phyloP scores from a whole-genome alignment of 1,284 basidiomycete genomes.

The Coriolopsis trogii region DNA sequence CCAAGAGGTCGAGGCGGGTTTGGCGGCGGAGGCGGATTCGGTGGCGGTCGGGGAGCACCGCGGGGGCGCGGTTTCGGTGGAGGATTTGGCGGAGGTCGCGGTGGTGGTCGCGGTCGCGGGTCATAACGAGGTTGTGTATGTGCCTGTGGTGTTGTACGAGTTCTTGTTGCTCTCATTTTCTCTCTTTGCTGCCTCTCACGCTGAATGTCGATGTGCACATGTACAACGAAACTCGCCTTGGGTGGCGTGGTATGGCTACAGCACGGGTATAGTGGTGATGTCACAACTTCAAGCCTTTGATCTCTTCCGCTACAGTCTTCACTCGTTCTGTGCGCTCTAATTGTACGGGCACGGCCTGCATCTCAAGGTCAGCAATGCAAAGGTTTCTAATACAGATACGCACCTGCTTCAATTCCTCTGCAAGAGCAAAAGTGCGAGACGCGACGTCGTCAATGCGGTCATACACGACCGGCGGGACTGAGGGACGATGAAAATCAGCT shows the following conservation, averaged over 20 bases:
- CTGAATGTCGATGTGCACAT: background rate
- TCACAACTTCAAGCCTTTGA: conserved; percentile 50
- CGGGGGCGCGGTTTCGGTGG: background rate
- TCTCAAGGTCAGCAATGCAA: background rate
- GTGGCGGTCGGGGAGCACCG: conserved; percentile 28
- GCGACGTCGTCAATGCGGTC: conserved; percentile 29
- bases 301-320: conserved; percentile 44
- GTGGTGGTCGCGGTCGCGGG: conserved; percentile 42
- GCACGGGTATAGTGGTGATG: conserved; percentile 9
- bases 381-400: no score
- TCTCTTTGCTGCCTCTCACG: conserved; percentile 2
- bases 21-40: conserved; percentile 40
- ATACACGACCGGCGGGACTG: conserved; percentile 27
- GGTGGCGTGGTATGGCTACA: conserved; percentile 20
- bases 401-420: conserved; percentile 57
- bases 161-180: conserved; percentile 5
- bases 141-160: conserved; percentile 16
- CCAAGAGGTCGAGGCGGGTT: conserved; percentile 45
- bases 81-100: conserved; percentile 23
- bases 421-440: conserved; percentile 37
- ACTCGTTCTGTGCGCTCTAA: conserved; percentile 45
- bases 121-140: conserved; percentile 38
- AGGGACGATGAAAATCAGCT: background rate
- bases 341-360: conserved; percentile 51
- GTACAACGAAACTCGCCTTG: no score